Percentiles rank a stretch among this genome's conserved stretches.
These are phyloP conservation scores for Carex arenaria DNA, from an alignment of 202 grass and related monocot genomes.

Conservation along the genomic window DNA sequence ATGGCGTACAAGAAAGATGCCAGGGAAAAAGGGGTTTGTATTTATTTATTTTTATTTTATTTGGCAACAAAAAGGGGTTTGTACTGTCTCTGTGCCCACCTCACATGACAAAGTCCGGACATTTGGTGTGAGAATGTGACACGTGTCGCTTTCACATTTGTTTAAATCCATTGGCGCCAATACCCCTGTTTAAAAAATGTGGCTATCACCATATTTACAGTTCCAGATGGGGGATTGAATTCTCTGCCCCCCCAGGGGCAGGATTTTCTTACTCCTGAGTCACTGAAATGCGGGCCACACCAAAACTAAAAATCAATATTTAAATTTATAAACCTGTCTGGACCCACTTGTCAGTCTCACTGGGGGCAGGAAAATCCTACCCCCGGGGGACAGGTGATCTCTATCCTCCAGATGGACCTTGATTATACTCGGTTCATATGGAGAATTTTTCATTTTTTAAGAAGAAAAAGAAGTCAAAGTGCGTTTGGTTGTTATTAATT, in stretches of 20 bases:
- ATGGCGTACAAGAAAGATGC: conserved; percentile 4
- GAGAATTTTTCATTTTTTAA: neutral
- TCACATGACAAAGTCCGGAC: neutral
- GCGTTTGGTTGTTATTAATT: neutral
- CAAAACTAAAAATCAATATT: no score
- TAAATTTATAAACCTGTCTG: no score
- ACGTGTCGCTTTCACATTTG: neutral
- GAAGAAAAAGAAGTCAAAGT: neutral
- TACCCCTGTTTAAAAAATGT: conserved; percentile 16
- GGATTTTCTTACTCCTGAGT: no score
- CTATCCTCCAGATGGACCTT: neutral
- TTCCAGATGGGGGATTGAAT: neutral
- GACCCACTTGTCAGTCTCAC: no score
- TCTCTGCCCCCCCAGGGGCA: no score
- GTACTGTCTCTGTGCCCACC: neutral
- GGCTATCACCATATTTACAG: neutral
- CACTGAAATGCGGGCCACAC: no score
- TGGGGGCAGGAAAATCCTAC: no score
- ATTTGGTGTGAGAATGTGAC: neutral
- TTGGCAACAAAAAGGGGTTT: no score
- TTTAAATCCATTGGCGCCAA: conserved; percentile 7
- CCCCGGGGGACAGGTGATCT: no score
- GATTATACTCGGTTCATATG: neutral
- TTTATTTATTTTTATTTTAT: neutral
- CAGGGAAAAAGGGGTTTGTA: neutral